A percentile compares a stretch with the other conserved stretches of the same genome.
Evolutionary conservation across 192 early-diverging fungal genomes (phyloP).

Genomic region (Linderina pennispora): DNA sequence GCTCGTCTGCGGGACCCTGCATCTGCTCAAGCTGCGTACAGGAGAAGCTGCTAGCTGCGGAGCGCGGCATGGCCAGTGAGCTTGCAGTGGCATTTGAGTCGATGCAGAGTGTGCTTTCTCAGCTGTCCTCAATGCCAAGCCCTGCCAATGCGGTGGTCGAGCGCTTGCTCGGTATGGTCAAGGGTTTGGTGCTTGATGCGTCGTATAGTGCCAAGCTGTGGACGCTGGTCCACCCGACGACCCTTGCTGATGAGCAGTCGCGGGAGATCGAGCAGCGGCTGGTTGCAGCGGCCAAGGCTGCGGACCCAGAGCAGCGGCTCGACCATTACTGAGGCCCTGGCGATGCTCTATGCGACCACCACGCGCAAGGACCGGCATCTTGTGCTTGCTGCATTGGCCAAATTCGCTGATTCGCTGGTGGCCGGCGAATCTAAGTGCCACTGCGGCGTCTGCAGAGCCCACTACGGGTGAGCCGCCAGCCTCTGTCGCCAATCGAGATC

Average conservation of each 20-base stretch:
- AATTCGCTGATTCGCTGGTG: slow-evolving; percentile 11
- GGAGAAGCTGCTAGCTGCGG: slow-evolving; percentile 7
- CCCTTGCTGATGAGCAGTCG: slow-evolving; percentile 15
- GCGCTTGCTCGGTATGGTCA: background rate
- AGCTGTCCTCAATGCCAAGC: background rate
- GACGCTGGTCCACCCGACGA: slow-evolving; percentile 23
- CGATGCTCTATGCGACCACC: slow-evolving; percentile 34
- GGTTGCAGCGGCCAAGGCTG: background rate
- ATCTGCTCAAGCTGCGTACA: slow-evolving; percentile 7
- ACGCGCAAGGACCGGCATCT: slow-evolving; percentile 24
- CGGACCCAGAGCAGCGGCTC: slow-evolving; percentile 1
- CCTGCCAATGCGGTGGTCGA: background rate
- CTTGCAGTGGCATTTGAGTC: slow-evolving; percentile 37
- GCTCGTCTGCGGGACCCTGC: slow-evolving; percentile 6
- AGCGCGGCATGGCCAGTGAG: slow-evolving; percentile 17
- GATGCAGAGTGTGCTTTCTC: slow-evolving; percentile 9
- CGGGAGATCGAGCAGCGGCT: slow-evolving; percentile 21
- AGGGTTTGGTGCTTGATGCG: slow-evolving; percentile 22
- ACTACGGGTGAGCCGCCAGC: too few relatives aligned
- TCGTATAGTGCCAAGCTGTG: slow-evolving; percentile 23
- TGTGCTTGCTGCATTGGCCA: slow-evolving; percentile 13
- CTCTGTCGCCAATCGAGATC: slow-evolving; percentile 11
- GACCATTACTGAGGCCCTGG: slow-evolving; percentile 31
- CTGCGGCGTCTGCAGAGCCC: background rate
- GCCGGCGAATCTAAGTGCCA: background rate